phyloP scores from a whole-genome alignment of 257 asterid genomes.

The Scutellaria barbata region DNA sequence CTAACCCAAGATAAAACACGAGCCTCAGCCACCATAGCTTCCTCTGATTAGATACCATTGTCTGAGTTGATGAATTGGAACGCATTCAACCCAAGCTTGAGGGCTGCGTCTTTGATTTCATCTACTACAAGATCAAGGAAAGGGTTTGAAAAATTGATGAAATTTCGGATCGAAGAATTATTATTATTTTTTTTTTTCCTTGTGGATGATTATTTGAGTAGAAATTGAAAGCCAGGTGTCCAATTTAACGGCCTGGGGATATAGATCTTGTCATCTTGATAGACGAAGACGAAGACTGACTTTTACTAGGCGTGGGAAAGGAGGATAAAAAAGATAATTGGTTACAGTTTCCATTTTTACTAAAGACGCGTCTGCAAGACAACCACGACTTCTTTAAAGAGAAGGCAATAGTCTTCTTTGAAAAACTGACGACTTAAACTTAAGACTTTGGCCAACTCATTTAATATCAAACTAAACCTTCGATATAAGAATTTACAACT shows the following conservation, averaged over 20 bases:
- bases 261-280: conserved; percentile 16
- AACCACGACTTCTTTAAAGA: too few relatives aligned
- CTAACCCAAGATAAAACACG: conserved; percentile 51
- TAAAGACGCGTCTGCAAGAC: too few relatives aligned
- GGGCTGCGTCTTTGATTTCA: conserved; percentile 36
- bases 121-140: conserved; percentile 26
- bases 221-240: conserved; percentile 33
- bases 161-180: background rate
- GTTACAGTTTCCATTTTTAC: background rate
- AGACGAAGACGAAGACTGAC: conserved; percentile 24
- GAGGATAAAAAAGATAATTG: background rate
- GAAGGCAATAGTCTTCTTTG: too few relatives aligned
- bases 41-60: conserved; percentile 34
- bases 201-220: background rate
- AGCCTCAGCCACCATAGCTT: conserved; percentile 44
- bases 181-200: background rate
- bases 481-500: too few relatives aligned
- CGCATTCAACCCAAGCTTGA: conserved; percentile 26
- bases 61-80: conserved; percentile 24
- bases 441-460: too few relatives aligned
- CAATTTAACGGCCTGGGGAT: background rate
- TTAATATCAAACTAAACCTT: too few relatives aligned
- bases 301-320: background rate
- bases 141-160: conserved; percentile 38
- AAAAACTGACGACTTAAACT: too few relatives aligned